phyloP scores from a whole-genome alignment of 176 grass and related monocot species.

The Ananas comosus region DNA sequence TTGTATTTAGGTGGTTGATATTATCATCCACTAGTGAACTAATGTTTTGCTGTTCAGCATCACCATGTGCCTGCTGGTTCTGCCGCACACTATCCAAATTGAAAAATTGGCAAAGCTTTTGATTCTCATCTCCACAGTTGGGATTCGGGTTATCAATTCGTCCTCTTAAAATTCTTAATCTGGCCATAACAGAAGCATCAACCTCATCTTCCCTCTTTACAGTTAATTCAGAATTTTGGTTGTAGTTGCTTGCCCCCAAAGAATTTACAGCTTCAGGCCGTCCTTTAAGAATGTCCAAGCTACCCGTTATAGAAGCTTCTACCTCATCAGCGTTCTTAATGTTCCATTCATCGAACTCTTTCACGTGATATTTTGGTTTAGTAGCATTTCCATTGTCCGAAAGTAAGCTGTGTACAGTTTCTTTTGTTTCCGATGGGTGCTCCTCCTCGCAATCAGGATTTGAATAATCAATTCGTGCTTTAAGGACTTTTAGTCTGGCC shows the following conservation, averaged over 20 bases:
- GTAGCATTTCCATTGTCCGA: neutral
- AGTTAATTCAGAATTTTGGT: neutral
- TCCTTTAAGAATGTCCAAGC: conserved; percentile 29
- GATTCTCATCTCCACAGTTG: neutral
- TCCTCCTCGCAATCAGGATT: conserved; percentile 7
- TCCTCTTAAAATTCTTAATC: conserved; percentile 23
- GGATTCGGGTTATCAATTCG: conserved; percentile 7
- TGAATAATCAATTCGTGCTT: conserved; percentile 14
- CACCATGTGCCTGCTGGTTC: neutral
- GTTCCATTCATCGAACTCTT: neutral
- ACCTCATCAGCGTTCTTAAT: conserved; percentile 11
- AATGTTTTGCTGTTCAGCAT: neutral
- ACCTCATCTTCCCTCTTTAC: conserved; percentile 6
- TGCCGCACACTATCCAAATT: neutral
- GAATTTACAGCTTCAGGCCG: conserved; percentile 13
- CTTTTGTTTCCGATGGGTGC: conserved; percentile 15
- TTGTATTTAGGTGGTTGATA: neutral
- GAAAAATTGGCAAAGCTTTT: conserved; percentile 5
- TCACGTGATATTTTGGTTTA: neutral
- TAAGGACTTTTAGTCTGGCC: conserved; percentile 34
- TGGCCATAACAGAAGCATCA: conserved; percentile 18
- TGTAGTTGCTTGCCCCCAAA: conserved; percentile 1
- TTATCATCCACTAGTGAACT: neutral
- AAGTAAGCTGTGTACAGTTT: conserved; percentile 19
- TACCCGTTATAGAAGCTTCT: conserved; percentile 29